Evolutionary conservation across 2,329 filamentous ascomycete genomes (phyloP).

Genomic region (Colletotrichum siamense): DNA sequence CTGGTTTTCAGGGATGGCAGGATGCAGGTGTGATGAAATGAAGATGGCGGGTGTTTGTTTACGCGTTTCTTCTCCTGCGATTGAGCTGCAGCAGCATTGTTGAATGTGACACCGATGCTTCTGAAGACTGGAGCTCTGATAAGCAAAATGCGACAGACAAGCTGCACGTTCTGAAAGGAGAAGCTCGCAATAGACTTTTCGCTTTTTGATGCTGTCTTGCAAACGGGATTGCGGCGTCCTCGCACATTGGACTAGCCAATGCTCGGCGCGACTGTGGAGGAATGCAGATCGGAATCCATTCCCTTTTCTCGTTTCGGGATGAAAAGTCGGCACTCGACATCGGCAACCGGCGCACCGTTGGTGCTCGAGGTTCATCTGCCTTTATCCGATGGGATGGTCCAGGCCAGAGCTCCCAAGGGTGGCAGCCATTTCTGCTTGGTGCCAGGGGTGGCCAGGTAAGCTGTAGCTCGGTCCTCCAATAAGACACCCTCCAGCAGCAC

Average conservation of each 20-base stretch:
- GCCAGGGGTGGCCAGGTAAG: neutral
- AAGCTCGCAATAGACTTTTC: neutral
- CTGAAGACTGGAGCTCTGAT: neutral
- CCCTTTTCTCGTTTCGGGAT: neutral
- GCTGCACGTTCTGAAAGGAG: neutral
- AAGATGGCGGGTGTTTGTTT: neutral
- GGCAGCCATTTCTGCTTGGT: neutral
- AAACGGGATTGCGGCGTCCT: neutral
- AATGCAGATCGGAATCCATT: neutral
- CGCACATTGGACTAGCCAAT: neutral
- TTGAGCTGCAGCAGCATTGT: neutral
- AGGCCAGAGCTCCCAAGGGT: neutral
- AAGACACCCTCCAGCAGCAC: neutral
- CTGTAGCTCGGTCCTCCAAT: neutral
- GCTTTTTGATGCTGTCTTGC: neutral
- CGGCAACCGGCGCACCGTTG: neutral
- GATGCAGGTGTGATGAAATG: neutral
- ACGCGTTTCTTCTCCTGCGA: neutral
- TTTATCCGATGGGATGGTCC: neutral
- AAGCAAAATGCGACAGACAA: neutral
- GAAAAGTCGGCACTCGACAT: neutral
- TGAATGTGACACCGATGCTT: neutral
- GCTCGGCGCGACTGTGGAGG: neutral
- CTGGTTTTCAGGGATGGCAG: neutral
- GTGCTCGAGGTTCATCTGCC: neutral